phyloP scores from a whole-genome alignment of 495 filamentous ascomycete species.

The Xylaria nigripes region DNA sequence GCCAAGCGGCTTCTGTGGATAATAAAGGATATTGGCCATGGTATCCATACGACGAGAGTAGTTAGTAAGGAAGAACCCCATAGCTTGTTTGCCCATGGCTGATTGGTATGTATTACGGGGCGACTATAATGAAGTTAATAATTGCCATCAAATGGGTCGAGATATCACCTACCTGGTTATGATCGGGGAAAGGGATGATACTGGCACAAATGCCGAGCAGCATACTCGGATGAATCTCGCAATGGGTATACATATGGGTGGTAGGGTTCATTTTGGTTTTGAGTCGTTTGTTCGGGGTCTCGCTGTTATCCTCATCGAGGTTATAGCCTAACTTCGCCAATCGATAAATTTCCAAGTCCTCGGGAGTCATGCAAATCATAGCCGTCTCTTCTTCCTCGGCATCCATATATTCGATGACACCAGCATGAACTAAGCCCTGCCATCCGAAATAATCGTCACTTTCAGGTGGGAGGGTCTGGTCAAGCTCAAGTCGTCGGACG shows the following conservation, averaged over 20 bases:
- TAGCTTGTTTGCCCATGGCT: slow-evolving; percentile 99
- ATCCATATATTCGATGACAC: slow-evolving; percentile 89
- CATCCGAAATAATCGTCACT: slow-evolving; percentile 70
- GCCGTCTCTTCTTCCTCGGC: slow-evolving; percentile 96
- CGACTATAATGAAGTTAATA: slow-evolving; percentile 44
- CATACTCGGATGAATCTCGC: slow-evolving; percentile 99
- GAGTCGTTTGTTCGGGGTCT: slow-evolving; percentile 62
- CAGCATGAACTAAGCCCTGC: slow-evolving; percentile 69
- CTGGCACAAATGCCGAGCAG: slow-evolving; percentile 94
- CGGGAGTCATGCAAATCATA: slow-evolving; percentile 98
- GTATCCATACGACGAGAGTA: slow-evolving; percentile 96
- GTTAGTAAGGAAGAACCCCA: slow-evolving; percentile 97
- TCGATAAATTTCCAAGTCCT: slow-evolving; percentile 70
- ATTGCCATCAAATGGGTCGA: background rate
- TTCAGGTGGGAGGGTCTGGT: slow-evolving; percentile 48
- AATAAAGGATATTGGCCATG: slow-evolving; percentile 98
- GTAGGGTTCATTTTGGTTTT: slow-evolving; percentile 74
- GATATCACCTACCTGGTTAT: slow-evolving; percentile 63
- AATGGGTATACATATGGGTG: slow-evolving; percentile 89
- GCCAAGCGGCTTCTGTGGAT: slow-evolving; percentile 93
- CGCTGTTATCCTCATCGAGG: slow-evolving; percentile 37
- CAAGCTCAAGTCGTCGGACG: slow-evolving; percentile 52
- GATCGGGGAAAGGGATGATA: slow-evolving; percentile 99
- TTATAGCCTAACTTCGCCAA: slow-evolving; percentile 42
- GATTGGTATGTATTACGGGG: slow-evolving; percentile 99